Percentiles rank a stretch among this genome's conserved stretches.
These are phyloP conservation scores for Trichosanthes truncata DNA, from an alignment of 306 rosid genomes.

Conservation along the genomic window DNA sequence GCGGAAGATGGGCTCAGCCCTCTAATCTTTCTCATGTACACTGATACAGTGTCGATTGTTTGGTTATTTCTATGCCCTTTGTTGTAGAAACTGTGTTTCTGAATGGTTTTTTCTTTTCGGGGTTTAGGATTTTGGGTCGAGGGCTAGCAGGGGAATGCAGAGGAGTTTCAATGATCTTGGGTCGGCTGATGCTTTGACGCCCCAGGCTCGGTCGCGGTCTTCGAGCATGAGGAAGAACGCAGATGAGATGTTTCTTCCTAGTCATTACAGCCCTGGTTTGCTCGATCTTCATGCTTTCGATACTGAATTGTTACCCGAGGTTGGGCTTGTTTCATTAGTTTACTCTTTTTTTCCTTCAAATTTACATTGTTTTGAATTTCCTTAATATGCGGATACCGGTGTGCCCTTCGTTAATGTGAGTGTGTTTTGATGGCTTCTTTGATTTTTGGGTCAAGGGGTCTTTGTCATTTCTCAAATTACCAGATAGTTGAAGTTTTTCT, in stretches of 20 bases:
- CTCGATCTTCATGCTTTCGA: slow-evolving; percentile 94
- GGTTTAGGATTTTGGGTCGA: slow-evolving; percentile 30
- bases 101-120: neutral
- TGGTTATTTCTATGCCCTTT: neutral
- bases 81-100: neutral
- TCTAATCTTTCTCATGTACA: slow-evolving; percentile 9
- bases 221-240: slow-evolving; percentile 46
- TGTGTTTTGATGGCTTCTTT: neutral
- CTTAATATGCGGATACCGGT: neutral
- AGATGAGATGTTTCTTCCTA: slow-evolving; percentile 41
- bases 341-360: slow-evolving; percentile 1
- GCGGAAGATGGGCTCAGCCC: neutral
- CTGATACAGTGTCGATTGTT: neutral
- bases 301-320: slow-evolving; percentile 92
- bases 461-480: neutral
- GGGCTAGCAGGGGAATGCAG: slow-evolving; percentile 57
- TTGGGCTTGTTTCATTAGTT: slow-evolving; percentile 8
- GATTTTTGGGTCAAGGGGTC: slow-evolving; percentile 17
- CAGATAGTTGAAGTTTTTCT: neutral
- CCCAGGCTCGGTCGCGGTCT: slow-evolving; percentile 45
- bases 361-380: neutral
- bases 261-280: slow-evolving; percentile 89
- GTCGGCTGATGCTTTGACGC: slow-evolving; percentile 67
- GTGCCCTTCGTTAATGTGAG: neutral
- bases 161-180: slow-evolving; percentile 47